These are phyloP conservation scores for Akebia trifoliata DNA, from an alignment of 164 flowering plant genomes.

Conservation along the genomic window DNA sequence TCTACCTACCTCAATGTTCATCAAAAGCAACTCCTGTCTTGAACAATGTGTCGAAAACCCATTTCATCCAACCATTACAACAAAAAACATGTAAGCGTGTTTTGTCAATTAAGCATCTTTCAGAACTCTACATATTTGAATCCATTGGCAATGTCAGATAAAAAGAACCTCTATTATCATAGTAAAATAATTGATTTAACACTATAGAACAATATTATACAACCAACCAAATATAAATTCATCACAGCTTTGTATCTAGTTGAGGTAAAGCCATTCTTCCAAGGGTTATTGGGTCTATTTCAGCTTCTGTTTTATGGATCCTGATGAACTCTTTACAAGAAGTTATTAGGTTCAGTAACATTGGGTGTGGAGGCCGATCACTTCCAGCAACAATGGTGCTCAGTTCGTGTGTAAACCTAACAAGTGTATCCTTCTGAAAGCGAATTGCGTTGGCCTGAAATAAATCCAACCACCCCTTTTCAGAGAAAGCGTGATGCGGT, in stretches of 20 bases:
- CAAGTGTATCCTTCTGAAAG: conserved; percentile 36
- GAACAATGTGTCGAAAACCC: too few species aligned
- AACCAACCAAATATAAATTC: neutral
- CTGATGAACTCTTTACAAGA: conserved; percentile 42
- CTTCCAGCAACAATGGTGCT: conserved; percentile 17
- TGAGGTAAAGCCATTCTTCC: neutral
- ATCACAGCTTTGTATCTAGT: neutral
- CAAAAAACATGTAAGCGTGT: too few species aligned
- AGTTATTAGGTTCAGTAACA: conserved; percentile 34
- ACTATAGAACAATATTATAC: neutral
- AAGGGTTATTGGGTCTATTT: neutral
- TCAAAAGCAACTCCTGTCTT: too few species aligned
- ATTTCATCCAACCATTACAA: too few species aligned
- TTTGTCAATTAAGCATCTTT: too few species aligned
- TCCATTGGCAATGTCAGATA: too few species aligned
- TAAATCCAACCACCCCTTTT: conserved; percentile 54
- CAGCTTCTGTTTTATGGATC: conserved; percentile 1
- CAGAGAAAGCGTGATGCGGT: conserved; percentile 34
- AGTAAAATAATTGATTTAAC: neutral
- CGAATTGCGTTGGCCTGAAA: conserved; percentile 37
- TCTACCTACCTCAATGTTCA: too few species aligned
- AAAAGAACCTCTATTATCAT: neutral
- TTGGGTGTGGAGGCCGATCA: conserved; percentile 27
- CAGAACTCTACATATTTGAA: too few species aligned
- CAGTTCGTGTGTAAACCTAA: conserved; percentile 35